Evolutionary conservation across 2,329 filamentous ascomycete species (phyloP).

Genomic region (Epicoccum sorghinum): DNA sequence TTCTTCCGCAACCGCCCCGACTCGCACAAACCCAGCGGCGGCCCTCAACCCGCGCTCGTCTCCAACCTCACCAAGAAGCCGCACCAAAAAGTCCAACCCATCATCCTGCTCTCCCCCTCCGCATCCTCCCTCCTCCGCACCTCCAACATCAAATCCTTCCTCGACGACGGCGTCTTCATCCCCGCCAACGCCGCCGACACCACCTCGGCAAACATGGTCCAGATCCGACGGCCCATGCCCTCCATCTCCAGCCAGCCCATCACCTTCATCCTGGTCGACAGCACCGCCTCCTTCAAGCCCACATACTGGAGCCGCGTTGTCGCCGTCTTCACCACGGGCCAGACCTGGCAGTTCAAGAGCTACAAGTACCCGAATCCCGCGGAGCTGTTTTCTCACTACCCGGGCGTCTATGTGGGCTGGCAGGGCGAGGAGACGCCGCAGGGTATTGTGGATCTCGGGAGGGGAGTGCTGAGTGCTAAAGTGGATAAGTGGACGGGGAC

Average conservation of each 20-base stretch:
- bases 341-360: slow-evolving; percentile 97
- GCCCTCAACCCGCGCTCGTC: slow-evolving; percentile 44
- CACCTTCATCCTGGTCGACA: slow-evolving; percentile 95
- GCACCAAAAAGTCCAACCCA: slow-evolving; percentile 67
- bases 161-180: slow-evolving; percentile 81
- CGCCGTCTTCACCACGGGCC: slow-evolving; percentile 95
- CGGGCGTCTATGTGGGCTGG: slow-evolving; percentile 92
- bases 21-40: slow-evolving; percentile 44
- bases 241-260: slow-evolving; percentile 72
- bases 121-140: slow-evolving; percentile 93
- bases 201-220: slow-evolving; percentile 75
- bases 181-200: slow-evolving; percentile 71
- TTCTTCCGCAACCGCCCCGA: slow-evolving; percentile 68
- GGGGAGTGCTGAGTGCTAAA: slow-evolving; percentile 76
- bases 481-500: slow-evolving; percentile 80
- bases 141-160: slow-evolving; percentile 94
- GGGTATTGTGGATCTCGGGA: slow-evolving; percentile 81
- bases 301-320: slow-evolving; percentile 97
- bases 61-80: slow-evolving; percentile 50
- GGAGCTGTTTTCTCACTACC: slow-evolving; percentile 87
- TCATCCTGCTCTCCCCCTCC: slow-evolving; percentile 95
- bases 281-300: slow-evolving; percentile 92
- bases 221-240: slow-evolving; percentile 79
- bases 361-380: slow-evolving; percentile 94
- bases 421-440: slow-evolving; percentile 80